These are phyloP conservation scores for Rubia yunnanensis DNA, from an alignment of 257 asterid genomes.

Conservation along the genomic window DNA sequence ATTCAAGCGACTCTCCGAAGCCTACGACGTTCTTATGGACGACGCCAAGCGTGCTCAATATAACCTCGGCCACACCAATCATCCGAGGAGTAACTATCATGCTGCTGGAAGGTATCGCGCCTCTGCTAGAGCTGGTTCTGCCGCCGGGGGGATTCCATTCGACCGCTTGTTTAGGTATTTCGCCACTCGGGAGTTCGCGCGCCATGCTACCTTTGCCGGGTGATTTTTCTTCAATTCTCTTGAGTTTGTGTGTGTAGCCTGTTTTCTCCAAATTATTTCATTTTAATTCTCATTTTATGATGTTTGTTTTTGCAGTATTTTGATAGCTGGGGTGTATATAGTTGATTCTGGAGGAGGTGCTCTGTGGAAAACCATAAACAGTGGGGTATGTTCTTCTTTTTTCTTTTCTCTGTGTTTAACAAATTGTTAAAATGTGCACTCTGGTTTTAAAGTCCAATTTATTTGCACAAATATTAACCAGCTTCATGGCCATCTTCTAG, in stretches of 20 bases:
- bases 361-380: conserved; percentile 60
- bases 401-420: not conserved
- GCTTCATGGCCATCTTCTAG: not conserved
- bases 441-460: not conserved
- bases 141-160: conserved; percentile 22
- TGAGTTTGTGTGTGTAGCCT: not conserved
- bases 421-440: not conserved
- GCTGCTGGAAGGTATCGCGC: not conserved
- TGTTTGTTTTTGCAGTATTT: conserved; percentile 35
- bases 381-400: conserved; percentile 49
- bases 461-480: not conserved
- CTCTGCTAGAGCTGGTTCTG: conserved; percentile 27
- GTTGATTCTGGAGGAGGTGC: conserved; percentile 57
- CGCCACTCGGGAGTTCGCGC: conserved; percentile 50
- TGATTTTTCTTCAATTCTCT: conserved; percentile 10
- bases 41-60: conserved; percentile 75
- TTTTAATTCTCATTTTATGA: not conserved
- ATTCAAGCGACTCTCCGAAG: conserved; percentile 82
- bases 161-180: conserved; percentile 57
- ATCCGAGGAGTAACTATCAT: not conserved
- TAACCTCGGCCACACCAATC: conserved; percentile 26
- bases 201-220: conserved; percentile 65
- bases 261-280: not conserved
- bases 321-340: conserved; percentile 49
- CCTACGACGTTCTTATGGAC: conserved; percentile 62